Conservation (phyloP, 2,329 filamentous ascomycete genomes). For the Ophiostoma sp. region DNA sequence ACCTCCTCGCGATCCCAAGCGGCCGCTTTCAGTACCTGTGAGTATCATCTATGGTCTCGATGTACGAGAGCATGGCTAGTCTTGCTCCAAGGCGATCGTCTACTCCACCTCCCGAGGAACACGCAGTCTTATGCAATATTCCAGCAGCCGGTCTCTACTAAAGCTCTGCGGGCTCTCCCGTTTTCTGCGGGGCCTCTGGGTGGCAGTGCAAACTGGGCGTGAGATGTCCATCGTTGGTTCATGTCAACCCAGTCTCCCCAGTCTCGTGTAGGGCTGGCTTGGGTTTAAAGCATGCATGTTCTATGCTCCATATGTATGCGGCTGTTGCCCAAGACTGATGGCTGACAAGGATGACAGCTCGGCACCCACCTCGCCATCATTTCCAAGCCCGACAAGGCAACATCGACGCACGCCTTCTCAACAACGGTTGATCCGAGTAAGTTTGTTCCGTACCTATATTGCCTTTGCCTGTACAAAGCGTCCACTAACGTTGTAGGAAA, state of each 20-base stretch:
- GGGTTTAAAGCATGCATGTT: not conserved
- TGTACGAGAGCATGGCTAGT: no score
- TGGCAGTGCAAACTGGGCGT: constrained; percentile 9
- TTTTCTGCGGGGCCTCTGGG: constrained; percentile 10
- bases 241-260: not conserved
- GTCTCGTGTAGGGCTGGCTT: not conserved
- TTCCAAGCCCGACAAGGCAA: constrained; percentile 51
- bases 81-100: not conserved
- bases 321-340: not conserved
- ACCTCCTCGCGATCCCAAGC: not conserved
- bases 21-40: not conserved
- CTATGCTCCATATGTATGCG: not conserved
- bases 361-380: constrained; percentile 39
- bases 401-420: constrained; percentile 53
- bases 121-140: no score
- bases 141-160: not conserved
- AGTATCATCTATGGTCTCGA: not conserved
- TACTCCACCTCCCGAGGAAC: not conserved
- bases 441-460: constrained; percentile 18
- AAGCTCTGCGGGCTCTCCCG: not conserved
- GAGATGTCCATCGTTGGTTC: not conserved
- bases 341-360: constrained; percentile 34
- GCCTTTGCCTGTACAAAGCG: not conserved
- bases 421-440: constrained; percentile 54
- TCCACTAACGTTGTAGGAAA: constrained; percentile 59